Evolutionary conservation across 2,329 filamentous ascomycete species (phyloP), one percentile per base, ranked within the genome.

Genomic region (Trichoderma harzianum): DNA sequence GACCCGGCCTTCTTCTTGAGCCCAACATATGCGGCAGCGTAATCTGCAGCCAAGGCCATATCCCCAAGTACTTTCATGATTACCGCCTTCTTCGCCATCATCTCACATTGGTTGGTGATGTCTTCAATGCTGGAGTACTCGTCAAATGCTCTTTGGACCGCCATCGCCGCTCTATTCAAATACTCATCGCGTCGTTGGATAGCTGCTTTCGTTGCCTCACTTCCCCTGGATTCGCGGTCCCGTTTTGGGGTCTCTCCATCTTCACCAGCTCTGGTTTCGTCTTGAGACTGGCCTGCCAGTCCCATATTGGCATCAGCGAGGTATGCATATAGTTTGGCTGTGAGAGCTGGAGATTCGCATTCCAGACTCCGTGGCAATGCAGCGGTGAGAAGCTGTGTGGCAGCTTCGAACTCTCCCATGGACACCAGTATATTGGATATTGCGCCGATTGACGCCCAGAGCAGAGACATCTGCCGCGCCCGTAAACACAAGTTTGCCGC

Each of bases 261-360:
- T 36, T 61, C 62, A 24, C 61, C 14, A 21, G 18, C 43, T 16
- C 55, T 30, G 24, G 12, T 57, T 30, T 65, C 61, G 7, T n/a
- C 34, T 18, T 72, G 61, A 10, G 39, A 39, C 26, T 72, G 71
- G 43, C 93, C 91, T 0, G 93, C 93, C 73, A 93, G 82, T 0
- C 94, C 94, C 84, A 97, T 92, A 76, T 91, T 89, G 0, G 93
- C 91, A 78, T 97, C 94, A 0, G 89, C 92, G 3, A 97, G 86
- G 26, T 89, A 81, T 1, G 88, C 87, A 79, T 95, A 95, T 21
- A 94, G 85, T 26, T 84, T 86, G 0, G 90, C 94, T 0, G 87
- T 86, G 16, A 93, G 83, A 61, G 84, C 84, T 1, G 86, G 83
- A 61, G 92, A 88, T 66, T 90, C 89, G 65, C 89, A 89, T 80